phyloP scores from a whole-genome alignment of 257 asterid genomes.

The Rubia yunnanensis region DNA sequence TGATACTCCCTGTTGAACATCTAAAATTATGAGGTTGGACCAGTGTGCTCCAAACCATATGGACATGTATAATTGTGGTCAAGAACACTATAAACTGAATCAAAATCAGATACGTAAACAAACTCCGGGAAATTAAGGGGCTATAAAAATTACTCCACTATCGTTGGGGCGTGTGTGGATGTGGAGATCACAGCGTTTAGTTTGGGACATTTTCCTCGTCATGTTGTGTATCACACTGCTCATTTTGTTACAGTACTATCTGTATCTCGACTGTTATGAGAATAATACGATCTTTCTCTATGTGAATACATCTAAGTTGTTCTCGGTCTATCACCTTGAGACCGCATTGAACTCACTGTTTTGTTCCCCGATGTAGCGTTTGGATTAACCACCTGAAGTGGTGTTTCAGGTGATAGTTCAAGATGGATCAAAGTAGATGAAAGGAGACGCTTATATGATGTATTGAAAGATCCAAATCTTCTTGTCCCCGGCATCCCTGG shows the following conservation, averaged over 20 bases:
- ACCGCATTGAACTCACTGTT: not conserved
- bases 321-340: no score
- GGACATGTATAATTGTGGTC: not conserved
- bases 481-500: conserved; percentile 86
- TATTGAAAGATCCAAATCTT: conserved; percentile 46
- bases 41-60: not conserved
- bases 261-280: no score
- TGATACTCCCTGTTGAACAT: not conserved
- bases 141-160: not conserved
- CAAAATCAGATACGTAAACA: not conserved
- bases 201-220: not conserved
- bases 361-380: not conserved
- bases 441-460: conserved; percentile 58
- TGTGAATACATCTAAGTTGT: no score
- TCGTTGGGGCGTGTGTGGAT: not conserved
- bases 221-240: not conserved
- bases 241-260: not conserved
- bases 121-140: not conserved
- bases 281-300: not conserved
- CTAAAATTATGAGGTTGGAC: not conserved
- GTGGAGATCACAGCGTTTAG: not conserved
- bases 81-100: not conserved
- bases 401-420: conserved; percentile 31
- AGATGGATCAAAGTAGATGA: conserved; percentile 67
- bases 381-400: not conserved